These are phyloP conservation scores for Dipodascopsis uninucleata DNA, from an alignment of 805 yeast species.

Conservation along the genomic window DNA sequence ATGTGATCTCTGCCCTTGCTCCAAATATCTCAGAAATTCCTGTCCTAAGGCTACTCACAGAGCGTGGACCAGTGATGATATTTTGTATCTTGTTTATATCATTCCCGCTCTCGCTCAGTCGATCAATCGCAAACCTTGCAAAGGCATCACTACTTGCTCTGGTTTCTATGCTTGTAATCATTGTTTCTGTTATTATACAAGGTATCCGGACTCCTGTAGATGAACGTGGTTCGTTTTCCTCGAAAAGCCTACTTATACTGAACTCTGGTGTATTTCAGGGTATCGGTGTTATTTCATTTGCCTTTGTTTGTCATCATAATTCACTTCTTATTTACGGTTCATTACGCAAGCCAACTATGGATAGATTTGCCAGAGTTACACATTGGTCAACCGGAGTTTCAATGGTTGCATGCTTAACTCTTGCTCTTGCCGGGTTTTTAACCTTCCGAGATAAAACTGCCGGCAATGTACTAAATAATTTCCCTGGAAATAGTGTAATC, in stretches of 20 bases:
- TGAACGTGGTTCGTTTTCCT: slow-evolving; percentile 48
- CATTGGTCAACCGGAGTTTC: slow-evolving; percentile 82
- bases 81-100: slow-evolving; percentile 69
- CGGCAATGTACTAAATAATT: slow-evolving; percentile 86
- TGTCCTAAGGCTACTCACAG: slow-evolving; percentile 53
- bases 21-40: slow-evolving; percentile 40
- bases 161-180: slow-evolving; percentile 76
- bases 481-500: slow-evolving; percentile 66
- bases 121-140: slow-evolving; percentile 80
- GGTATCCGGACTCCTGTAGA: slow-evolving; percentile 60
- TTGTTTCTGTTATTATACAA: slow-evolving; percentile 63
- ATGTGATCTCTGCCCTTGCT: slow-evolving; percentile 67
- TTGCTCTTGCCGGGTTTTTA: slow-evolving; percentile 76
- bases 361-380: slow-evolving; percentile 69
- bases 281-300: slow-evolving; percentile 89
- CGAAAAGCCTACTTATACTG: slow-evolving; percentile 44
- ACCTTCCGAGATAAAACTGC: slow-evolving; percentile 73
- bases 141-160: slow-evolving; percentile 84
- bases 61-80: slow-evolving; percentile 67
- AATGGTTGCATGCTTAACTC: slow-evolving; percentile 67
- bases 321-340: slow-evolving; percentile 88
- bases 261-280: slow-evolving; percentile 77
- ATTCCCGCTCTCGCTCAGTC: slow-evolving; percentile 74
- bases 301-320: slow-evolving; percentile 93
- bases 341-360: slow-evolving; percentile 67